Percentiles rank a stretch among this genome's conserved stretches.
Conservation (phyloP, 2,329 filamentous ascomycete genomes). For the Neofusicoccum umdonicola region DNA sequence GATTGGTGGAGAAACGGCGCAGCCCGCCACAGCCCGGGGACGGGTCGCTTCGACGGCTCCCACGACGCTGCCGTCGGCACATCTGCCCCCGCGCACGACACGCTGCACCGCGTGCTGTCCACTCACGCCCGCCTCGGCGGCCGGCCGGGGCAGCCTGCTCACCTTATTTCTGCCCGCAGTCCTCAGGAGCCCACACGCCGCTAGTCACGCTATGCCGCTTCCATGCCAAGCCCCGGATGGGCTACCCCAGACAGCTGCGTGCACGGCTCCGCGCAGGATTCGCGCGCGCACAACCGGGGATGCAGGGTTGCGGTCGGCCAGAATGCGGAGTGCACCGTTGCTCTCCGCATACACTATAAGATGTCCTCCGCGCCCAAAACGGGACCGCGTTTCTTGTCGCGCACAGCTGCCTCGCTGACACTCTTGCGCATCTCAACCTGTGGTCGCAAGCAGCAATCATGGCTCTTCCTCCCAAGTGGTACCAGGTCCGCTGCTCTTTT, state of each 20-base stretch:
- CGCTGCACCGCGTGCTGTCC: neutral
- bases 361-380: neutral
- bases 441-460: slow-evolving; percentile 31
- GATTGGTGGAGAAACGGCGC: slow-evolving; percentile 13
- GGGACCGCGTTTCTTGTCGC: neutral
- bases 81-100: slow-evolving; percentile 7
- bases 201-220: slow-evolving; percentile 5
- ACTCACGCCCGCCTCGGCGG: neutral
- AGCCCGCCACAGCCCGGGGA: neutral
- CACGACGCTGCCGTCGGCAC: neutral
- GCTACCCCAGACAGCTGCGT: slow-evolving; percentile 4
- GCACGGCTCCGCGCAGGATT: slow-evolving; percentile 15
- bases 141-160: neutral
- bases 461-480: slow-evolving; percentile 57
- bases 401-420: neutral
- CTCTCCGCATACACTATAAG: neutral
- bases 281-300: slow-evolving; percentile 11
- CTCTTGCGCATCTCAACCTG: neutral
- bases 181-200: neutral
- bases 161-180: neutral
- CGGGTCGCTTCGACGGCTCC: neutral
- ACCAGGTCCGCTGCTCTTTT: slow-evolving; percentile 44
- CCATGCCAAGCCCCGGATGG: slow-evolving; percentile 1
- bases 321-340: slow-evolving; percentile 8
- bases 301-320: neutral